Evolutionary conservation across 371 early-diverging fungal genomes (phyloP).

Genomic region (Actinomucor elegans): DNA sequence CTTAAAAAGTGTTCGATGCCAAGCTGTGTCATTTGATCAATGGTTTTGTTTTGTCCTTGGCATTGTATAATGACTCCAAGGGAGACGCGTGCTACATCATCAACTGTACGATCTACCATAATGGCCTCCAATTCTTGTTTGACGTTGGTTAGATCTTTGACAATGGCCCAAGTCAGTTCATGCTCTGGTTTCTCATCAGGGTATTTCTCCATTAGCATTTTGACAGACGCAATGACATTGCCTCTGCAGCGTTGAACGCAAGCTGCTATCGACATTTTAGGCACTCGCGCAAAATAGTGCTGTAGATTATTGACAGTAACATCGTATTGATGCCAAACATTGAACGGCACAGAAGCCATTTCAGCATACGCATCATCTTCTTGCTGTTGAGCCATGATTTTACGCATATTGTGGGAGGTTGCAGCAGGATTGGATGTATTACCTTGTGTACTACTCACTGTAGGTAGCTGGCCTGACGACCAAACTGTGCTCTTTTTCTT

Average conservation of each 20-base stretch:
- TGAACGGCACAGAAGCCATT: slow-evolving; percentile 29
- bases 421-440: slow-evolving; percentile 2
- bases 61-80: slow-evolving; percentile 38
- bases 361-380: slow-evolving; percentile 12
- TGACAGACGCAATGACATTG: slow-evolving; percentile 21
- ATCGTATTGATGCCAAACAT: slow-evolving; percentile 45
- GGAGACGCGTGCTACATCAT: slow-evolving; percentile 41
- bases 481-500: slow-evolving; percentile 2
- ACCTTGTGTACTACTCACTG: neutral
- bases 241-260: slow-evolving; percentile 23
- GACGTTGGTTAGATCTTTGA: slow-evolving; percentile 21
- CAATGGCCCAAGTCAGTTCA: slow-evolving; percentile 13
- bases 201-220: slow-evolving; percentile 19
- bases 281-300: slow-evolving; percentile 10
- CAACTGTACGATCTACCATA: slow-evolving; percentile 41
- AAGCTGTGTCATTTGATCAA: slow-evolving; percentile 32
- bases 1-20: slow-evolving; percentile 49
- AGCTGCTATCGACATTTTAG: slow-evolving; percentile 3
- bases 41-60: slow-evolving; percentile 4
- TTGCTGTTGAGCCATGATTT: slow-evolving; percentile 3
- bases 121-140: slow-evolving; percentile 37
- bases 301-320: neutral
- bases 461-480: slow-evolving; percentile 18
- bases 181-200: slow-evolving; percentile 20
- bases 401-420: neutral